These are phyloP conservation scores for Leccinum subgranulosum DNA, from an alignment of 768 basidiomycete species.

Conservation along the genomic window DNA sequence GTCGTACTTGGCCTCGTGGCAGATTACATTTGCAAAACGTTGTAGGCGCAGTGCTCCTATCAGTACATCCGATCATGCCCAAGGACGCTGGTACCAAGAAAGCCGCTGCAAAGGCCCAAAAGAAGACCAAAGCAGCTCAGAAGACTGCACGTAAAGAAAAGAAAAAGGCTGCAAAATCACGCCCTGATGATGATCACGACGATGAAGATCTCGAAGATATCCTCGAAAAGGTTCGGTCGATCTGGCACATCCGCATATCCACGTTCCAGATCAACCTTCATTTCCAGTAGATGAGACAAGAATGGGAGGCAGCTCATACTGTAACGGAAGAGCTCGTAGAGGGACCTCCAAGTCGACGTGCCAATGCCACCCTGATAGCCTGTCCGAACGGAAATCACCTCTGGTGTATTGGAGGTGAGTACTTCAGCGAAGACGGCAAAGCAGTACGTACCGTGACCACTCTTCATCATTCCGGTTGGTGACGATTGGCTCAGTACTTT, in stretches of 20 bases:
- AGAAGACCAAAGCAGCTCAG: conserved; percentile 63
- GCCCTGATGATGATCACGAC: conserved; percentile 52
- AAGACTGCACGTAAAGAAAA: conserved; percentile 69
- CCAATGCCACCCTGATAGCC: conserved; percentile 77
- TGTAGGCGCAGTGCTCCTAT: neutral
- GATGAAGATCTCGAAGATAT: conserved; percentile 82
- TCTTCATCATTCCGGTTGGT: neutral
- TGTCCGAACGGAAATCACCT: conserved; percentile 80
- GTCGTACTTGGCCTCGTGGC: neutral
- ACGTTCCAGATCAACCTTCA: neutral
- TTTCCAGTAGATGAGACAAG: conserved; percentile 65
- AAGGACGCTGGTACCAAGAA: conserved; percentile 36
- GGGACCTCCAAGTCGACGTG: conserved; percentile 78
- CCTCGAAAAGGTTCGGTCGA: conserved; percentile 61
- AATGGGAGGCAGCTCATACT: conserved; percentile 79
- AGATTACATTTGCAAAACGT: neutral
- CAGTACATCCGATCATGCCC: conserved; percentile 8
- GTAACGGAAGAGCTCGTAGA: conserved; percentile 85
- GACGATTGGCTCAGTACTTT: conserved; percentile 54
- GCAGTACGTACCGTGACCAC: conserved; percentile 45
- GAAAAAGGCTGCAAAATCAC: conserved; percentile 49
- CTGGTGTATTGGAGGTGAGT: conserved; percentile 86
- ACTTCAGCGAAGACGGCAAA: conserved; percentile 82
- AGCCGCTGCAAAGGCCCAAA: conserved; percentile 51
- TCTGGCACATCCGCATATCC: neutral